Percentiles rank a stretch among this genome's conserved stretches.
Evolutionary conservation across 2,329 filamentous ascomycete genomes (phyloP).

Genomic region (Huntiella abstrusa): DNA sequence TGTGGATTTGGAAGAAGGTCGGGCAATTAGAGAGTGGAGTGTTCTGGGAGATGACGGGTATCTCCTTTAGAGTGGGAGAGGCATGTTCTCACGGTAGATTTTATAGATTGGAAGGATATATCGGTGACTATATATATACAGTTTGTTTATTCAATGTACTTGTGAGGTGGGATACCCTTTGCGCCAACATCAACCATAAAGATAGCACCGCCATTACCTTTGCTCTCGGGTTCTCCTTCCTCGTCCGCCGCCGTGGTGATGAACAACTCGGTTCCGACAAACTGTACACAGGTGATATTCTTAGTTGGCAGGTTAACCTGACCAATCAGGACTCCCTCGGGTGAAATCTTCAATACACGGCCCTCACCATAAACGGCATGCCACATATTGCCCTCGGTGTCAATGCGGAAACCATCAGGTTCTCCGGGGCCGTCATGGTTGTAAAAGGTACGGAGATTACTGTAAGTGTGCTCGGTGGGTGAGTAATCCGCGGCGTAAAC

Average conservation of each 20-base stretch:
- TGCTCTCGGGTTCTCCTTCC: constrained; percentile 41
- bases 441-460: constrained; percentile 54
- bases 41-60: constrained; percentile 49
- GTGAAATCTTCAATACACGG: constrained; percentile 55
- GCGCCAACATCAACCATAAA: constrained; percentile 65
- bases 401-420: constrained; percentile 73
- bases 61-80: constrained; percentile 20
- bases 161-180: constrained; percentile 40
- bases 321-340: constrained; percentile 50
- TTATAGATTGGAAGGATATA: too few relatives aligned
- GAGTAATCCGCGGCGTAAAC: constrained; percentile 64
- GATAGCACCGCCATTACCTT: constrained; percentile 44
- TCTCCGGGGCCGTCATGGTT: constrained; percentile 41
- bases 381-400: constrained; percentile 76
- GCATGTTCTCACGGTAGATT: background rate
- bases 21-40: constrained; percentile 61
- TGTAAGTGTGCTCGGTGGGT: constrained; percentile 37
- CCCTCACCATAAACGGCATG: constrained; percentile 65
- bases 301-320: constrained; percentile 58
- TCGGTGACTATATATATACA: background rate
- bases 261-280: constrained; percentile 55
- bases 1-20: constrained; percentile 77
- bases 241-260: constrained; percentile 61
- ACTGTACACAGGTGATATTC: constrained; percentile 64
- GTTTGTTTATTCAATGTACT: constrained; percentile 34